phyloP scores from a whole-genome alignment of 176 grass and related monocot species.

The Rhynchospora tenuis region DNA sequence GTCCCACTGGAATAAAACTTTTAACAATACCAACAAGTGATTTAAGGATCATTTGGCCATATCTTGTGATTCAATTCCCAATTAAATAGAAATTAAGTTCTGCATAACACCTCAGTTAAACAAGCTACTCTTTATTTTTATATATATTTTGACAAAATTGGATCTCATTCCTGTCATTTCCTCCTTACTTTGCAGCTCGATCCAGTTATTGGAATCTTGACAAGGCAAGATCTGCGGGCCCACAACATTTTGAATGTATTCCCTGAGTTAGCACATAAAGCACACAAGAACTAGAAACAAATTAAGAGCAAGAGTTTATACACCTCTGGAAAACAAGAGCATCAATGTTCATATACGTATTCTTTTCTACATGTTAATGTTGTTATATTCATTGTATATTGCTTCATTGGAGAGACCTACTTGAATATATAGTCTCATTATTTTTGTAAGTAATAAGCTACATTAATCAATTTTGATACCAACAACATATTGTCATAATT shows the following conservation, averaged over 20 bases:
- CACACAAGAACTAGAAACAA: constrained; percentile 1
- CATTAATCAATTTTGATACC: not conserved
- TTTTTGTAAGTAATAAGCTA: constrained; percentile 1
- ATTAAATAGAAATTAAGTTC: not conserved
- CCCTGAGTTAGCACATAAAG: constrained; percentile 45
- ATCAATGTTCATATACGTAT: not conserved
- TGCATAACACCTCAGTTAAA: not conserved
- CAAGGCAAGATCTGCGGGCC: constrained; percentile 74
- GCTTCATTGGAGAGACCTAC: not conserved
- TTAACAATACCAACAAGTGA: not conserved
- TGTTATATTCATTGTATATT: constrained; percentile 9
- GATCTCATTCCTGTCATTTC: not conserved
- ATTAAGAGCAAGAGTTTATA: not conserved
- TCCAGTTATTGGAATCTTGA: constrained; percentile 79
- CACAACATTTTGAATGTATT: constrained; percentile 74
- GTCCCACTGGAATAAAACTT: not conserved
- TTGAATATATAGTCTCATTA: not conserved
- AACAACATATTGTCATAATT: not conserved
- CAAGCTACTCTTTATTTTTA: not conserved
- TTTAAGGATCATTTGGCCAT: not conserved
- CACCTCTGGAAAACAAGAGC: not conserved
- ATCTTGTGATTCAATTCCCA: not conserved
- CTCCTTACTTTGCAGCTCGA: constrained; percentile 42
- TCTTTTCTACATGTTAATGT: constrained; percentile 11
- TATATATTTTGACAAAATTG: not conserved